Conservation (phyloP, 306 rosid species). For the Castanospermum australe region DNA sequence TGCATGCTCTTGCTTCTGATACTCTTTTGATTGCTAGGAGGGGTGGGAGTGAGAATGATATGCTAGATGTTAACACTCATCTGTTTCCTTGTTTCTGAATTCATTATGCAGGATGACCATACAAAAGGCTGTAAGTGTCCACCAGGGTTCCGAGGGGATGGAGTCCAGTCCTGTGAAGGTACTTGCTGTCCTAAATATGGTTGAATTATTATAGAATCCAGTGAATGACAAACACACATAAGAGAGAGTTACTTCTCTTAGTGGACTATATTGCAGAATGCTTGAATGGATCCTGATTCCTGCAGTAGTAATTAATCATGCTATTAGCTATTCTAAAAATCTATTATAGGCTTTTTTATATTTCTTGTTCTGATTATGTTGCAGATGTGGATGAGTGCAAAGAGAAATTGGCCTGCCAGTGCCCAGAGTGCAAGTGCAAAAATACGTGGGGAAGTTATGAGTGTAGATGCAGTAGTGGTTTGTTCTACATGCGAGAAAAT, state of each 20-base stretch:
- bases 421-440: constrained; percentile 82
- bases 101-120: constrained; percentile 60
- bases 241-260: background rate
- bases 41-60: background rate
- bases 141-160: constrained; percentile 86
- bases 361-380: constrained; percentile 19
- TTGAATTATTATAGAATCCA: background rate
- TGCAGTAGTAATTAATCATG: background rate
- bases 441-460: constrained; percentile 90
- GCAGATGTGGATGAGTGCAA: constrained; percentile 88
- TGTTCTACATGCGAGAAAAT: constrained; percentile 72
- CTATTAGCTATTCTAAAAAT: background rate
- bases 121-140: constrained; percentile 86
- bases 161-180: constrained; percentile 80
- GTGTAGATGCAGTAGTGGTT: constrained; percentile 69
- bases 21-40: background rate
- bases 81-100: background rate
- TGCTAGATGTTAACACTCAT: background rate
- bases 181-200: constrained; percentile 23
- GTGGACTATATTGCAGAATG: background rate
- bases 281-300: background rate
- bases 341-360: background rate
- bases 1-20: background rate
- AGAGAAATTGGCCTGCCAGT: constrained; percentile 77
- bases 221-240: background rate